Conservation (phyloP, 106 monocot species). For the Acorus gramineus region DNA sequence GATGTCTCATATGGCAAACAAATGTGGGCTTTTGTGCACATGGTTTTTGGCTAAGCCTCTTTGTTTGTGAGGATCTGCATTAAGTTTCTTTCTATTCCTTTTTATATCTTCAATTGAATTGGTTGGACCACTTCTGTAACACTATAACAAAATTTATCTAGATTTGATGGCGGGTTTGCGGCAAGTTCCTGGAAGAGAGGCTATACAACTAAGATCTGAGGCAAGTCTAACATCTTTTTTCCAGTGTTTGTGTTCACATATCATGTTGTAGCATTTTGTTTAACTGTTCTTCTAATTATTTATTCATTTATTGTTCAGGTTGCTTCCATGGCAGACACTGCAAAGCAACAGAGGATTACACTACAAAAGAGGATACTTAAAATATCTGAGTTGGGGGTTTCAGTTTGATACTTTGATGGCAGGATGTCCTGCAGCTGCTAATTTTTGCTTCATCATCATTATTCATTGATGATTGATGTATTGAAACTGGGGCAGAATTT, state of each 20-base stretch:
- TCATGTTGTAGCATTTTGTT: neutral
- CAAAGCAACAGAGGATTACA: slow-evolving; percentile 30
- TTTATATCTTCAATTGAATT: neutral
- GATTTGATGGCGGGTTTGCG: slow-evolving; percentile 53
- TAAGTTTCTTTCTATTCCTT: neutral
- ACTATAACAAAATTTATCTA: slow-evolving; percentile 2
- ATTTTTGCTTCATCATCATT: too few species aligned
- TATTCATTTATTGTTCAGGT: slow-evolving; percentile 19
- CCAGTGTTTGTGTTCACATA: neutral
- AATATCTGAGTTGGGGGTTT: slow-evolving; percentile 39
- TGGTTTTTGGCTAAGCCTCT: too few species aligned
- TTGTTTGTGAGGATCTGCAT: too few species aligned
- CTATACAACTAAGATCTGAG: slow-evolving; percentile 52
- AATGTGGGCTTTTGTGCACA: neutral
- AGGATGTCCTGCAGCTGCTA: too few species aligned
- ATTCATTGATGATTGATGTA: too few species aligned
- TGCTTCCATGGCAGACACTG: slow-evolving; percentile 38
- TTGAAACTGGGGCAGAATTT: too few species aligned
- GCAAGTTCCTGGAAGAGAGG: slow-evolving; percentile 37
- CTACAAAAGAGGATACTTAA: slow-evolving; percentile 28
- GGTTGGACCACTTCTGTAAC: too few species aligned
- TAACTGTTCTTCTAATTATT: neutral
- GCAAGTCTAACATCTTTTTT: slow-evolving; percentile 10
- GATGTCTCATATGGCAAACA: neutral
- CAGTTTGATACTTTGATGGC: slow-evolving; percentile 11